phyloP scores from a whole-genome alignment of 176 grass and related monocot species.

The Aegilops bicornis region DNA sequence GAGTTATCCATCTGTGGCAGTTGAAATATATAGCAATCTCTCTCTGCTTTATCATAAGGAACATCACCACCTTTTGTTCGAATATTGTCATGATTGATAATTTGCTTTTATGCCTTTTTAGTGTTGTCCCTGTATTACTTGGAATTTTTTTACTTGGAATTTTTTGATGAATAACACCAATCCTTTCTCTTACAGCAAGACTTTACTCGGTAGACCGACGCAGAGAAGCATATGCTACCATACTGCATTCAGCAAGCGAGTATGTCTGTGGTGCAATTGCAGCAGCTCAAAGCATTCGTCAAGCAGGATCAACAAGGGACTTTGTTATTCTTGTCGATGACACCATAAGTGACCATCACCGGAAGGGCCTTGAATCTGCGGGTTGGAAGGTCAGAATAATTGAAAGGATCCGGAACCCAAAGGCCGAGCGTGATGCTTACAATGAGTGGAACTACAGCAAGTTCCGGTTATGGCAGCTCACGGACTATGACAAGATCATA shows the following conservation, averaged over 20 bases:
- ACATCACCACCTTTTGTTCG: background rate
- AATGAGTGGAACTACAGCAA: conserved; percentile 99
- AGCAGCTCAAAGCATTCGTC: conserved; percentile 88
- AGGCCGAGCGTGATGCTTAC: conserved; percentile 82
- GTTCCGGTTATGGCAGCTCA: conserved; percentile 93
- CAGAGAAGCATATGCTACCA: conserved; percentile 85
- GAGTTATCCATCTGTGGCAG: background rate
- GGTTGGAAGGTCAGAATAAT: conserved; percentile 95
- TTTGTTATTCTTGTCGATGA: conserved; percentile 86
- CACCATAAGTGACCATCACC: conserved; percentile 64
- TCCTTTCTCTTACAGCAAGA: conserved; percentile 53
- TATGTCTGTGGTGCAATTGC: conserved; percentile 94
- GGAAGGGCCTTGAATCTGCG: conserved; percentile 66
- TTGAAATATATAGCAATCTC: background rate
- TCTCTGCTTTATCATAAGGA: background rate
- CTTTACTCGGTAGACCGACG: conserved; percentile 59
- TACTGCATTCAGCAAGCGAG: conserved; percentile 80
- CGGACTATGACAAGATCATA: conserved; percentile 97
- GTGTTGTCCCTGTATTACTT: background rate
- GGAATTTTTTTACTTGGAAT: no score
- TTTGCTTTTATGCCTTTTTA: background rate
- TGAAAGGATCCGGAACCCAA: conserved; percentile 83
- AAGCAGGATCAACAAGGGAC: conserved; percentile 83
- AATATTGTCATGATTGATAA: background rate
- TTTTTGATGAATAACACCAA: conserved; percentile 5